Evolutionary conservation across 2,329 filamentous ascomycete species (phyloP).

Genomic region (Macrophomina tecta): DNA sequence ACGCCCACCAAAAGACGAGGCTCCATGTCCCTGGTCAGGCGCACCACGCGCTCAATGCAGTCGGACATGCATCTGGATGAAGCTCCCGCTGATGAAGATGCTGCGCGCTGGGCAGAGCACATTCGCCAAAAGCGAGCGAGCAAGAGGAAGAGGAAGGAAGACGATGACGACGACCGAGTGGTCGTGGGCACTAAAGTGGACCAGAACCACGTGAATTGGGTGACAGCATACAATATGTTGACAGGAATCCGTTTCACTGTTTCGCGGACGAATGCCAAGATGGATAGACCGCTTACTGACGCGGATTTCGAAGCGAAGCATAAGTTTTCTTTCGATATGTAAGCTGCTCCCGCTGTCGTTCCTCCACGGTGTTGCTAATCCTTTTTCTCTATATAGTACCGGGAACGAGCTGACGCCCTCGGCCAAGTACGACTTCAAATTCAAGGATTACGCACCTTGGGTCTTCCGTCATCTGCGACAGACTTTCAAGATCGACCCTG

Average conservation of each 20-base stretch:
- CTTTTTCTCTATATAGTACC: constrained; percentile 62
- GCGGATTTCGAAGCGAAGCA: constrained; percentile 93
- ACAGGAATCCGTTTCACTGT: constrained; percentile 98
- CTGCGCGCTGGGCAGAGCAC: constrained; percentile 88
- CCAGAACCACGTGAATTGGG: constrained; percentile 95
- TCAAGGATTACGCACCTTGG: constrained; percentile 99
- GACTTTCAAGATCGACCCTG: constrained; percentile 90
- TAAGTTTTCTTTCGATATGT: constrained; percentile 99
- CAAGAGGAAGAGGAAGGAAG: constrained; percentile 81
- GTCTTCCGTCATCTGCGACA: constrained; percentile 91
- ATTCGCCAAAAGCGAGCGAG: constrained; percentile 90
- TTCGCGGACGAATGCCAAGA: constrained; percentile 93
- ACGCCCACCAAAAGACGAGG: constrained; percentile 70
- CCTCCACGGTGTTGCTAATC: constrained; percentile 2
- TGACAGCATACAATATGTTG: constrained; percentile 99
- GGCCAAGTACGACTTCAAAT: constrained; percentile 99
- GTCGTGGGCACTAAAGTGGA: constrained; percentile 97
- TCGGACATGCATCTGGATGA: constrained; percentile 87
- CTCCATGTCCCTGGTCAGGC: constrained; percentile 81
- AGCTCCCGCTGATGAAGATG: constrained; percentile 84
- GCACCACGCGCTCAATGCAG: constrained; percentile 82
- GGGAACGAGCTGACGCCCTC: constrained; percentile 97
- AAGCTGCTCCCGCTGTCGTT: constrained; percentile 49
- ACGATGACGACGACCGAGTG: constrained; percentile 88
- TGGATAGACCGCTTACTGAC: constrained; percentile 87